Evolutionary conservation across 2,329 filamentous ascomycete genomes (phyloP), one percentile per base, ranked within the genome.

Genomic region (Fusarium algeriense): DNA sequence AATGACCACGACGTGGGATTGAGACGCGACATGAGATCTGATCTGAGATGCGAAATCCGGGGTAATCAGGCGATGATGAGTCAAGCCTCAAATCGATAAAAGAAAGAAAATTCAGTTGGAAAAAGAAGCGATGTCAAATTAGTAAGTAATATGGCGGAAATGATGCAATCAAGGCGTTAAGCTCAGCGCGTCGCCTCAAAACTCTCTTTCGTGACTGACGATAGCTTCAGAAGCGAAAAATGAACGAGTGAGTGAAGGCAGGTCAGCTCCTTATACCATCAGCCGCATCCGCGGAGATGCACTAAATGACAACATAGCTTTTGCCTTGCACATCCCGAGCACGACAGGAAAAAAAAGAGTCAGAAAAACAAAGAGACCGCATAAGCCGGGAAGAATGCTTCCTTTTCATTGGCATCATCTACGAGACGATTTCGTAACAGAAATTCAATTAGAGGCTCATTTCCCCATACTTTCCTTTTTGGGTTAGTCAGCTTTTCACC

Each of bases 1-100:
- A 97, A 89, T 76, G 91, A 85, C 82, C 85, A 86, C 37, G 69
- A 68, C 23, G 43, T 73, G 2, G 72, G 74, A 19, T 73, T 34
- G 35, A 66, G 60, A 19, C 69, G 57, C 45, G 72, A 59, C 64
- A 76, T 73, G 38, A 52, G 48, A 49, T 12, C 12, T n/a, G 40
- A 38, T 50, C 34, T 35, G 11, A 37, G 35, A 14, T 48, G n/a
- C 9, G 44, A 34, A 65, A 32, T 56, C 59, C 7, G 59, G 61
- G 61, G 61, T 64, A 64, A 64, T 64, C 48, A 57, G 37, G 44
- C 20, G 32, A 50, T 17, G 7, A 20, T 3, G 11, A 23, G n/a
- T 19, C 4, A 14, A 13, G 34, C 34, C 12, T 35, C 34, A 35
- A 6, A 14, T 5, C 28, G 3, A 35, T 14, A 7, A 30, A 20